Percentiles rank a stretch among this genome's conserved stretches.
These are phyloP conservation scores for Platismatia glauca DNA, from an alignment of 495 filamentous ascomycete genomes.

Conservation along the genomic window DNA sequence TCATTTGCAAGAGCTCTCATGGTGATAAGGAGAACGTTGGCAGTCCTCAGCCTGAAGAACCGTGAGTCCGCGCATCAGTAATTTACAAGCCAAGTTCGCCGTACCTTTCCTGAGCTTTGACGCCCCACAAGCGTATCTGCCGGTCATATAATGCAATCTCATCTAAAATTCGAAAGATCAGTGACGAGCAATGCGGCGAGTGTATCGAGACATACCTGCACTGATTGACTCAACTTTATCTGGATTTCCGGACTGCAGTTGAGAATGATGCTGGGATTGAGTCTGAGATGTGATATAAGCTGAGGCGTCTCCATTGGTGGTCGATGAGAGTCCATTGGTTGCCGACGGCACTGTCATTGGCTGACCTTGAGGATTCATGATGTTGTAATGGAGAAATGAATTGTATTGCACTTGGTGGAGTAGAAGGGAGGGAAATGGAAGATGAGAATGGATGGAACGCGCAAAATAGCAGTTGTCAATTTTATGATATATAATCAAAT, in stretches of 20 bases:
- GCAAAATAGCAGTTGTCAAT: too few relatives aligned
- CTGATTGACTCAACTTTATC: slow-evolving; percentile 37
- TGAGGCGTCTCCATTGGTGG: slow-evolving; percentile 8
- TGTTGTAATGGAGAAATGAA: not conserved
- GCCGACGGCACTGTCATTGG: slow-evolving; percentile 5
- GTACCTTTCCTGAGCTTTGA: slow-evolving; percentile 80
- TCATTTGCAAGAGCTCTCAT: slow-evolving; percentile 89
- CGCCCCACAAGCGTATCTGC: slow-evolving; percentile 97
- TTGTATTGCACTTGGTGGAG: not conserved
- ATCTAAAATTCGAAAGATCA: slow-evolving; percentile 42
- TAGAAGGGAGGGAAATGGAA: not conserved
- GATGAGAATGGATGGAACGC: too few relatives aligned
- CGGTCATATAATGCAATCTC: slow-evolving; percentile 97
- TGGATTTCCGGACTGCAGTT: slow-evolving; percentile 17
- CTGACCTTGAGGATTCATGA: not conserved
- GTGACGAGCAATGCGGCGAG: not conserved
- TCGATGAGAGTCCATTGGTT: slow-evolving; percentile 10
- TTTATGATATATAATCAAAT: too few relatives aligned
- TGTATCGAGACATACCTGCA: slow-evolving; percentile 34
- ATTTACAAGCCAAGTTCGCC: slow-evolving; percentile 4
- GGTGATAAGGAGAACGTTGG: slow-evolving; percentile 82
- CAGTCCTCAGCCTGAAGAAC: slow-evolving; percentile 62
- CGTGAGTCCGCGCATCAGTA: slow-evolving; percentile 7
- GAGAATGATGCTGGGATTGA: slow-evolving; percentile 17
- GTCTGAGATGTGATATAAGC: not conserved